phyloP scores from a whole-genome alignment of 139 green algal species.

The Auxenochlorella pyrenoidosa region DNA sequence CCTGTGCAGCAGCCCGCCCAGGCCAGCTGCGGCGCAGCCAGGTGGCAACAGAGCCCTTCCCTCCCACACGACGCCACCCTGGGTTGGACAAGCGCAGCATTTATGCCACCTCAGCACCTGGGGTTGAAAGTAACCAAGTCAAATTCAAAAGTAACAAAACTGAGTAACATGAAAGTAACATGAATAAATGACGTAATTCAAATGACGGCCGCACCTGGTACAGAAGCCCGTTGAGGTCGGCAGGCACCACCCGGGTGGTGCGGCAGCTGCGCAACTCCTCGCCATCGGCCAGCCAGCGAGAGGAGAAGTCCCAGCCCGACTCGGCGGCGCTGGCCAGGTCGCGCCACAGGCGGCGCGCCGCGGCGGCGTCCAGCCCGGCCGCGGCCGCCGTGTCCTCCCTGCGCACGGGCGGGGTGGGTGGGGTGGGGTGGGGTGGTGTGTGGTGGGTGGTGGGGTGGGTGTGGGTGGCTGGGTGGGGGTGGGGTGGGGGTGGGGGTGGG shows the following conservation, averaged over 20 bases:
- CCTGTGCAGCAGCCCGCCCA: too few species aligned
- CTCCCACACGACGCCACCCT: too few species aligned
- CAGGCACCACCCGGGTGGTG: slow-evolving; percentile 88
- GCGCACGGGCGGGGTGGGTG: background rate
- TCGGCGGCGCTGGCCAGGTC: slow-evolving; percentile 91
- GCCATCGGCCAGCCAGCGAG: slow-evolving; percentile 76
- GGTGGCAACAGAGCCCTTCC: too few species aligned
- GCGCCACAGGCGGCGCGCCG: slow-evolving; percentile 62
- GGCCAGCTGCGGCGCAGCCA: too few species aligned
- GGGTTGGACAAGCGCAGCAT: too few species aligned
- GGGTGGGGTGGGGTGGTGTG: background rate
- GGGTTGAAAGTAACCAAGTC: too few species aligned
- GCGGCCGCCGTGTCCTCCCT: slow-evolving; percentile 68
- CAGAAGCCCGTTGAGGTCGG: slow-evolving; percentile 93
- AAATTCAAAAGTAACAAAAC: too few species aligned
- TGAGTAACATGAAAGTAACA: too few species aligned
- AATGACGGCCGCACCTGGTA: slow-evolving; percentile 52
- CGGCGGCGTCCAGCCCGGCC: background rate
- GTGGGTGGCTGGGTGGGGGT: too few species aligned
- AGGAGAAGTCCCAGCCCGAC: slow-evolving; percentile 95
- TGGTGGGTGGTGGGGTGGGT: too few species aligned
- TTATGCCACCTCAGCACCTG: background rate
- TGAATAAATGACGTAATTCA: too few species aligned
- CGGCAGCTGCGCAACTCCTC: slow-evolving; percentile 58
- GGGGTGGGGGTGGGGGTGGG: too few species aligned